Conservation (phyloP, 306 rosid species). For the Ammopiptanthus mongolicus region DNA sequence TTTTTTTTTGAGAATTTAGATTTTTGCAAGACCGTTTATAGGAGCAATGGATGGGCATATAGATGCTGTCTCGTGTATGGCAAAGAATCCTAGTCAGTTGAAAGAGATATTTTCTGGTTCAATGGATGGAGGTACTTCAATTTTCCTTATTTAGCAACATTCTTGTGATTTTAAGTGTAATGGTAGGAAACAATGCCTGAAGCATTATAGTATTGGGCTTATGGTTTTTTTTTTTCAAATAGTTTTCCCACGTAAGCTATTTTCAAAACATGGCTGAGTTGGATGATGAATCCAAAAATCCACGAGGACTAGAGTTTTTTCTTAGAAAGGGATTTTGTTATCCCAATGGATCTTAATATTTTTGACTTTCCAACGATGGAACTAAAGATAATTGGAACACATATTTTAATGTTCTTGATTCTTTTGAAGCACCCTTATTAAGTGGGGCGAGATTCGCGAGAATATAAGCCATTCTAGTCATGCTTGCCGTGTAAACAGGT, state of each 20-base stretch:
- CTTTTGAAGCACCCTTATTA: background rate
- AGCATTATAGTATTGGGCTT: background rate
- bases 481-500: background rate
- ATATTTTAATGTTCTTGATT: background rate
- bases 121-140: slow-evolving; percentile 87
- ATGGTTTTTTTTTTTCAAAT: background rate
- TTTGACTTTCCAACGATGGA: background rate
- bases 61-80: slow-evolving; percentile 84
- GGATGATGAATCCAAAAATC: background rate
- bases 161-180: background rate
- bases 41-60: slow-evolving; percentile 96
- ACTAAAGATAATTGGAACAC: background rate
- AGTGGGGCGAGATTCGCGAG: background rate
- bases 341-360: background rate
- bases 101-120: slow-evolving; percentile 82
- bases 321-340: background rate
- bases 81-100: slow-evolving; percentile 82
- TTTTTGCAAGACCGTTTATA: slow-evolving; percentile 86
- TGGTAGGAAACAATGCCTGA: background rate
- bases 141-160: background rate
- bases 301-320: background rate
- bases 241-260: background rate
- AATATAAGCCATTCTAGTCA: background rate
- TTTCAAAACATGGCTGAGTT: background rate
- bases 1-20: slow-evolving; percentile 33